A percentile compares a stretch with the other conserved stretches of the same genome.
Conservation (phyloP, 768 basidiomycete species). For the Russula emetica region DNA sequence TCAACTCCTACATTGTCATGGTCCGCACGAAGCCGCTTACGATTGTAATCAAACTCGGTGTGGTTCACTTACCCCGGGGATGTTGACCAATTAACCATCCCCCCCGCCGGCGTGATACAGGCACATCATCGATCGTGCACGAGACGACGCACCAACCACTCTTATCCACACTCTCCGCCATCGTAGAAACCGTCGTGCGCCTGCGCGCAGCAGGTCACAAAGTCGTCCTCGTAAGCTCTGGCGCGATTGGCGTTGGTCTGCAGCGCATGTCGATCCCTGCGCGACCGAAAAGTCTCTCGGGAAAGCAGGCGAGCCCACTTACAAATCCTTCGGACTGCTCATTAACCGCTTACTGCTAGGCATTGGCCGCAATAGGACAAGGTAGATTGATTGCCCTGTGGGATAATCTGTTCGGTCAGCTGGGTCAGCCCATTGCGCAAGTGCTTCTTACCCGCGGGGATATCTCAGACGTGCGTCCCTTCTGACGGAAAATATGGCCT, state of each 20-base stretch:
- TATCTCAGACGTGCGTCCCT: constrained; percentile 80
- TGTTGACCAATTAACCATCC: background rate
- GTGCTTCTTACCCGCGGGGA: constrained; percentile 91
- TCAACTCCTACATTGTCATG: background rate
- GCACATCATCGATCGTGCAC: constrained; percentile 95
- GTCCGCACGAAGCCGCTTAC: constrained; percentile 22
- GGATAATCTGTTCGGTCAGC: constrained; percentile 93
- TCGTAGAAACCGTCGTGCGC: constrained; percentile 85
- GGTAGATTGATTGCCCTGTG: constrained; percentile 93
- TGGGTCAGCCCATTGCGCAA: constrained; percentile 95
- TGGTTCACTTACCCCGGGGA: constrained; percentile 4
- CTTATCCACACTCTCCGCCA: constrained; percentile 82
- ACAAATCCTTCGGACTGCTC: background rate
- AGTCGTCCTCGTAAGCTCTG: constrained; percentile 92
- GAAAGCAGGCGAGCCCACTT: constrained; percentile 71
- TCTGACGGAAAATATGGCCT: background rate
- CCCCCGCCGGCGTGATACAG: constrained; percentile 37
- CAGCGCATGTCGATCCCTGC: constrained; percentile 83
- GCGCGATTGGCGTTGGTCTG: constrained; percentile 95
- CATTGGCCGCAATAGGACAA: constrained; percentile 94
- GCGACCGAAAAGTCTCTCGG: constrained; percentile 77
- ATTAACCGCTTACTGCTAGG: constrained; percentile 42
- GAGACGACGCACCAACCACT: constrained; percentile 90
- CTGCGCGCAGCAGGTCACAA: constrained; percentile 82
- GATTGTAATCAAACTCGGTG: constrained; percentile 36